phyloP scores from a whole-genome alignment of 2,329 filamentous ascomycete genomes.

The Fusarium torulosum region DNA sequence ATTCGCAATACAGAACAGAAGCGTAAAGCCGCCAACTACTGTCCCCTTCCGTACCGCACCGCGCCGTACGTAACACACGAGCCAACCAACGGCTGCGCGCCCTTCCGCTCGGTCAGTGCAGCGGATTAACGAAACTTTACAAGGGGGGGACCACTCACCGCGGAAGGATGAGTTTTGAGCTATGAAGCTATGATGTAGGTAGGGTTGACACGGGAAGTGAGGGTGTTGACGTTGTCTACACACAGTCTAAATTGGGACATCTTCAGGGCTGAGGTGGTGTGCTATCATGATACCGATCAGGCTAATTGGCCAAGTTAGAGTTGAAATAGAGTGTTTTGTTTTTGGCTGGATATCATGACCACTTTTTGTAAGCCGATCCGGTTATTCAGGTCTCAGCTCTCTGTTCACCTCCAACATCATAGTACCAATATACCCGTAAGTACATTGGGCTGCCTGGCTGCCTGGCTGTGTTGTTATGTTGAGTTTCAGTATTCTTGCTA shows the following conservation, averaged over 20 bases:
- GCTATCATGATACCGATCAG: constrained; percentile 32
- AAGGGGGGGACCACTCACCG: constrained; percentile 5
- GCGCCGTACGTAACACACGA: constrained; percentile 6
- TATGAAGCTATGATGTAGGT: constrained; percentile 5
- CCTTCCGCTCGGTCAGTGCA: constrained; percentile 39
- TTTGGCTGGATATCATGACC: constrained; percentile 20
- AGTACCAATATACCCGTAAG: not conserved
- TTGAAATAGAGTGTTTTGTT: constrained; percentile 11
- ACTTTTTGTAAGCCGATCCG: constrained; percentile 22
- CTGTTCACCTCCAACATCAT: not conserved
- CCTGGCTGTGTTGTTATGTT: not conserved
- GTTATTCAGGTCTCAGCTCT: not conserved
- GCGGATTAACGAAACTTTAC: constrained; percentile 30
- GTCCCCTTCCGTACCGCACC: constrained; percentile 11
- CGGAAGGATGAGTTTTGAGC: not conserved
- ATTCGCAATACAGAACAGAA: constrained; percentile 9
- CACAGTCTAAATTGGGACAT: constrained; percentile 34
- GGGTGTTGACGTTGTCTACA: constrained; percentile 25
- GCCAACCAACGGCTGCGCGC: constrained; percentile 17
- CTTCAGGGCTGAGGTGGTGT: constrained; percentile 41
- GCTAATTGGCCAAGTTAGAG: constrained; percentile 10
- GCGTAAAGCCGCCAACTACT: constrained; percentile 18
- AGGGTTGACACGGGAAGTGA: constrained; percentile 21
- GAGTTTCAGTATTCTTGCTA: constrained; percentile 17
- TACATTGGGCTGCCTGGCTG: not conserved